Conservation (phyloP, 2,329 filamentous ascomycete species). For the Cyphellophora europaea region DNA sequence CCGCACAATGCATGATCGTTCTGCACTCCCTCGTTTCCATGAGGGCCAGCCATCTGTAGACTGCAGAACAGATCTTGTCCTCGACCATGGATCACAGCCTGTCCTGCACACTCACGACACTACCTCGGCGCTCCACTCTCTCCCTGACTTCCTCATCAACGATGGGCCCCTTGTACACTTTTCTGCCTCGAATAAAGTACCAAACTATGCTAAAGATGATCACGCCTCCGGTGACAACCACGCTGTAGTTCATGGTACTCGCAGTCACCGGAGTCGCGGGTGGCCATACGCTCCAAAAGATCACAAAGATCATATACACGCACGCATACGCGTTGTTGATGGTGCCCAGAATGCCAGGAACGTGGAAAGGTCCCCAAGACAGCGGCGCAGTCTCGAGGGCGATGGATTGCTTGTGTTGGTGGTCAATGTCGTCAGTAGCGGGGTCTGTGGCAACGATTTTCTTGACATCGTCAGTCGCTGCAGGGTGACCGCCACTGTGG, state of each 20-base stretch:
- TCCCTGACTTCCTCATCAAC: conserved; percentile 22
- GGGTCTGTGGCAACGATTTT: conserved; percentile 1
- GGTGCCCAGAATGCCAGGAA: conserved; percentile 42
- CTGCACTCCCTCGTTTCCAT: too few relatives aligned
- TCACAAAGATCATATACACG: conserved; percentile 43
- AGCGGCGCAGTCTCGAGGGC: conserved; percentile 24
- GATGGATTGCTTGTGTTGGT: neutral
- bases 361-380: conserved; percentile 47
- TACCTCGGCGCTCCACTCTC: neutral
- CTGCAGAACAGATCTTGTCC: too few relatives aligned
- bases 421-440: neutral
- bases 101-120: conserved; percentile 2
- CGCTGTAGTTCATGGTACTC: conserved; percentile 12
- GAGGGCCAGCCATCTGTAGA: too few relatives aligned
- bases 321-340: conserved; percentile 47
- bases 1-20: too few relatives aligned
- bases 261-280: conserved; percentile 24
- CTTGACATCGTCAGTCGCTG: neutral
- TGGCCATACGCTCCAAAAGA: conserved; percentile 49
- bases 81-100: neutral
- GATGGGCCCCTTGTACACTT: conserved; percentile 38
- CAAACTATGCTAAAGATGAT: conserved; percentile 38
- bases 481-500: neutral
- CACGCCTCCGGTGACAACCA: conserved; percentile 29
- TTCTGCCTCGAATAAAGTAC: conserved; percentile 33